Base-by-base conservation (phyloP, 306 rosid genomes). In the Malus sylvestris region DNA sequence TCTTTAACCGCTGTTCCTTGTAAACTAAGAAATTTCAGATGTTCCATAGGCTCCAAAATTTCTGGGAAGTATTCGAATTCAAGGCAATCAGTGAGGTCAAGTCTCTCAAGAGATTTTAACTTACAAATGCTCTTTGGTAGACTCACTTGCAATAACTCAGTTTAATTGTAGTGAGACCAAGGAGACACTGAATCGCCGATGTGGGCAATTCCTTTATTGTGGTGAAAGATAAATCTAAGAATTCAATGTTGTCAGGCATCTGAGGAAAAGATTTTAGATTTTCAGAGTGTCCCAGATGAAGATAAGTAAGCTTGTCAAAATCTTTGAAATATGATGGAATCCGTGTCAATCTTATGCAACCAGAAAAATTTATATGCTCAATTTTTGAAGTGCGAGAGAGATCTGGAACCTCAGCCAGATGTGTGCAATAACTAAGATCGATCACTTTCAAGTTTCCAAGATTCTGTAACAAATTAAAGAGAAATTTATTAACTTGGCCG, bases 121-220 rank as follows among this genome's bases (percentile, higher is more conserved):
- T 74, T 58, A 40, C 44, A 59, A 44, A 74, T 74, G 61, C 27
- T 74, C 20, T 40, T 40, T 18, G 79, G 79, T 3, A 75, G 71
- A 27, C 46, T 64, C 64, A 19, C 13, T 2, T 4, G 53, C 73
- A 52, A 15, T 53, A 1, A 6, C 11, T n/a, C 38, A 76, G 63
- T 5, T 7, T 1, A n/a, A 66, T 1, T 22, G 6, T 29, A 9
- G 13, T 22, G 7, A 66, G 66, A 32, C 22, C 6, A 20, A 16
- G 7, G 23, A 58, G 60, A 20, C 25, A 4, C 30, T 59, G 32
- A 10, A 68, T 42, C 3, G 74, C 40, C 0, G 80, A 76, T 2
- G 67, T 18, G n/a, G 74, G 74, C 2, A 76, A 10, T 8, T 0
- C 59, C 19, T 38, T 35, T 33, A 76, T 76, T 2, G 13, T 9